Evolutionary conservation across 78 protist species (phyloP).

Genomic region (Speleostelium caveatum): DNA sequence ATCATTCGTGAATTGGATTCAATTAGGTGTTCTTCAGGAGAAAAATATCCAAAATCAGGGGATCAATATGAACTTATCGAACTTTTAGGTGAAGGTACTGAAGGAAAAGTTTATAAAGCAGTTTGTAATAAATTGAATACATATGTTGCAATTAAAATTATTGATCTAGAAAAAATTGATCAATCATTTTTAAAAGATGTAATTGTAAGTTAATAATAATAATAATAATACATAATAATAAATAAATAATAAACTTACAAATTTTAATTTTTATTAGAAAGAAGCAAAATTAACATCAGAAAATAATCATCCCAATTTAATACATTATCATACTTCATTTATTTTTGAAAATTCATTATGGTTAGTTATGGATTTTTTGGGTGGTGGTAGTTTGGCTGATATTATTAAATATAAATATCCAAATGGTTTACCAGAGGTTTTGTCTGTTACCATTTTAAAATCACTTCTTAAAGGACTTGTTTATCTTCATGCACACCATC

Average conservation of each 20-base stretch:
- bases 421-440: constrained; percentile 51
- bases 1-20: constrained; percentile 46
- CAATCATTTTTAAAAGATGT: constrained; percentile 51
- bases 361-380: constrained; percentile 85
- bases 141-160: constrained; percentile 63
- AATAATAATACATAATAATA: neutral
- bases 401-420: constrained; percentile 70
- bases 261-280: constrained; percentile 27
- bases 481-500: constrained; percentile 76
- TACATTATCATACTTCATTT: constrained; percentile 75
- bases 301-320: constrained; percentile 64
- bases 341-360: constrained; percentile 53
- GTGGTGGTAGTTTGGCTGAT: constrained; percentile 84
- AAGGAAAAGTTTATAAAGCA: constrained; percentile 69
- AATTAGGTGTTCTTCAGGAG: neutral
- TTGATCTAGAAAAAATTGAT: constrained; percentile 33
- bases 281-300: constrained; percentile 50
- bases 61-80: constrained; percentile 30
- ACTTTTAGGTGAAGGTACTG: constrained; percentile 72
- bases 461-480: constrained; percentile 24
- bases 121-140: constrained; percentile 7
- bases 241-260: too few relatives aligned
- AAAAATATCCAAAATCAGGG: constrained; percentile 25
- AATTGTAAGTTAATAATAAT: constrained; percentile 5
- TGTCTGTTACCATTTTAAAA: constrained; percentile 46